These are phyloP conservation scores for Nymphaea colorata DNA, from an alignment of 164 flowering plant genomes.

Conservation along the genomic window DNA sequence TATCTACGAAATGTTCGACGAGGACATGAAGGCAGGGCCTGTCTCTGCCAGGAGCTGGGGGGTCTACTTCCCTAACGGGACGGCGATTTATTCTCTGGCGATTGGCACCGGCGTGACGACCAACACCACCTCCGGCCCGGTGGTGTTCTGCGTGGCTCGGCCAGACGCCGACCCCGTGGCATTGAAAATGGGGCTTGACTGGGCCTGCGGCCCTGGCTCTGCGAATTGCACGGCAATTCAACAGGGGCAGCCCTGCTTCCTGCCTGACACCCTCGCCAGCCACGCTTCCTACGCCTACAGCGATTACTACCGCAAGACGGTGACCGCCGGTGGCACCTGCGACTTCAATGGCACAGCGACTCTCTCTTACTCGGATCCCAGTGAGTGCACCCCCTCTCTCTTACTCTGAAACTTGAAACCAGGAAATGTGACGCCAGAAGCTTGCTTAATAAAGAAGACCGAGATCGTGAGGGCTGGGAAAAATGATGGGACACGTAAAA, in stretches of 20 bases:
- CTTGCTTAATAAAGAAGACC: too few relatives aligned
- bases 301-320: constrained; percentile 72
- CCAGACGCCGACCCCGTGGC: constrained; percentile 35
- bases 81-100: constrained; percentile 38
- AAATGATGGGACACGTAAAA: too few relatives aligned
- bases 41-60: constrained; percentile 73
- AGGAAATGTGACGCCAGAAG: too few relatives aligned
- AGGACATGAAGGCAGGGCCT: constrained; percentile 54
- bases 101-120: constrained; percentile 17
- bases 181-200: constrained; percentile 56
- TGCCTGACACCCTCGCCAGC: constrained; percentile 37
- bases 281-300: constrained; percentile 92
- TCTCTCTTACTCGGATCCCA: constrained; percentile 51
- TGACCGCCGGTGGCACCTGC: constrained; percentile 67
- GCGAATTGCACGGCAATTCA: constrained; percentile 77
- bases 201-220: constrained; percentile 89
- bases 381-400: constrained; percentile 30
- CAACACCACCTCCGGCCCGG: constrained; percentile 33
- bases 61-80: constrained; percentile 43
- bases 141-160: constrained; percentile 51
- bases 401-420: neutral
- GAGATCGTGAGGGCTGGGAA: too few relatives aligned
- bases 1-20: constrained; percentile 72
- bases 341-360: constrained; percentile 76
- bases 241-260: constrained; percentile 55